These are phyloP conservation scores for Parathielavia appendiculata DNA, from an alignment of 495 filamentous ascomycete species.

Conservation along the genomic window DNA sequence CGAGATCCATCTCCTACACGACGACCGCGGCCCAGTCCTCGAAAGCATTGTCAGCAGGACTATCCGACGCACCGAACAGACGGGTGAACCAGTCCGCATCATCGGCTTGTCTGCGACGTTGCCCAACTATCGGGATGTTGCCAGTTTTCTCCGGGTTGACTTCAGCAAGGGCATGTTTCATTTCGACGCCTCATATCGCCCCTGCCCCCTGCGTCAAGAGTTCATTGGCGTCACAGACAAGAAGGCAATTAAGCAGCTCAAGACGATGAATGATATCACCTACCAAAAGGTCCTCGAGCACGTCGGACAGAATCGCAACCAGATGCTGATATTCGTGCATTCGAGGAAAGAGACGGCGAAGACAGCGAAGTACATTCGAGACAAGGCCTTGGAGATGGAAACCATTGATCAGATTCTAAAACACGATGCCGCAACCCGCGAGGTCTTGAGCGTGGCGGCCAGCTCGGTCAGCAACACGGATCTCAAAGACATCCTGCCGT, in stretches of 20 bases:
- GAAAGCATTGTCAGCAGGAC: slow-evolving; percentile 96
- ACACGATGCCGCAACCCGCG: slow-evolving; percentile 85
- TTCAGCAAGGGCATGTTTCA: slow-evolving; percentile 82
- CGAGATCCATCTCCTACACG: slow-evolving; percentile 95
- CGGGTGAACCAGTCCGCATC: slow-evolving; percentile 82
- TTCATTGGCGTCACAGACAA: slow-evolving; percentile 97
- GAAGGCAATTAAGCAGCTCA: slow-evolving; percentile 97
- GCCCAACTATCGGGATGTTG: slow-evolving; percentile 95
- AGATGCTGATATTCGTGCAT: slow-evolving; percentile 99
- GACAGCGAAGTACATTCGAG: slow-evolving; percentile 89
- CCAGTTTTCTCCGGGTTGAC: slow-evolving; percentile 90
- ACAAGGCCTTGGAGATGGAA: slow-evolving; percentile 92
- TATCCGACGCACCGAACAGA: slow-evolving; percentile 87
- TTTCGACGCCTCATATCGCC: slow-evolving; percentile 91
- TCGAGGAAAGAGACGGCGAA: slow-evolving; percentile 97
- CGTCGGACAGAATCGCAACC: slow-evolving; percentile 80
- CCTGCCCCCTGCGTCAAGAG: slow-evolving; percentile 90
- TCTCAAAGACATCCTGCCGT: slow-evolving; percentile 90
- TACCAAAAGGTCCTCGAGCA: slow-evolving; percentile 98
- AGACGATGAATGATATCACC: slow-evolving; percentile 98
- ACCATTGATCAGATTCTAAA: slow-evolving; percentile 94
- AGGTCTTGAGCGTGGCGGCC: slow-evolving; percentile 79
- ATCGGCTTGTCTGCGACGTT: slow-evolving; percentile 92
- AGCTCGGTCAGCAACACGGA: slow-evolving; percentile 78
- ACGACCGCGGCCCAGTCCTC: slow-evolving; percentile 93